Evolutionary conservation across 192 early-diverging fungal species (phyloP), one percentile per base, ranked within the genome.

Genomic region (Gonapodya sp.): DNA sequence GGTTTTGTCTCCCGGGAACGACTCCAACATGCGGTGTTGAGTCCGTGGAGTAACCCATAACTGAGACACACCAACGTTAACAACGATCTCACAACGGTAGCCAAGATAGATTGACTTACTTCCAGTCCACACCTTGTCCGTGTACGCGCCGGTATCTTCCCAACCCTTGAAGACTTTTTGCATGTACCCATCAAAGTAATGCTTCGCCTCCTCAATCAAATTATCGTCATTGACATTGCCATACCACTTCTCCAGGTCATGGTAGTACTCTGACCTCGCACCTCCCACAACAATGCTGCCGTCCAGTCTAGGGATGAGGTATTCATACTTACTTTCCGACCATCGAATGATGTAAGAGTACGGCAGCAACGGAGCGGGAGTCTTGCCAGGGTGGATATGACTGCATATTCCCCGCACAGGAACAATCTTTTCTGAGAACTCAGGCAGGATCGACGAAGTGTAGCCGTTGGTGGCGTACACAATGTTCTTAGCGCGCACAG

Each of bases 381-480:
- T 2, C 36, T 84, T 85, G 18, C 78, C 74, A 0, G 87, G 84
- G 16, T 83, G 83, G 79, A 90, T 77, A 31, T 88, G 84, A 80
- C 87, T 86, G 80, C 86, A 87, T 64, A 64, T 64, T 64, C 46
- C 46, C 1, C 84, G 85, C 46, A 88, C 79, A 72, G 89, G 89
- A 8, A 78, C 79, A 37, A 90, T 83, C 30, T 64, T 64, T 8
- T 8, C 46, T 8, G 81, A 82, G 33, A 86, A 36, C 30, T 35
- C 36, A 8, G 89, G 89, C 2, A 64, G 46, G 46, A 90, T 82
- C 31, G 82, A 81, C 14, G 81, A 64, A 2, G 86, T 84, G 82
- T 85, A 87, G 2, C 86, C 86, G 79, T 90, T 90, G 73, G 86
- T 88, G 36, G 84, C 84, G 75, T 86, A 83, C 1, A 90, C 78